These are phyloP conservation scores for Dinochytrium kinnereticum DNA, from an alignment of 371 early-diverging fungal species.

Conservation along the genomic window DNA sequence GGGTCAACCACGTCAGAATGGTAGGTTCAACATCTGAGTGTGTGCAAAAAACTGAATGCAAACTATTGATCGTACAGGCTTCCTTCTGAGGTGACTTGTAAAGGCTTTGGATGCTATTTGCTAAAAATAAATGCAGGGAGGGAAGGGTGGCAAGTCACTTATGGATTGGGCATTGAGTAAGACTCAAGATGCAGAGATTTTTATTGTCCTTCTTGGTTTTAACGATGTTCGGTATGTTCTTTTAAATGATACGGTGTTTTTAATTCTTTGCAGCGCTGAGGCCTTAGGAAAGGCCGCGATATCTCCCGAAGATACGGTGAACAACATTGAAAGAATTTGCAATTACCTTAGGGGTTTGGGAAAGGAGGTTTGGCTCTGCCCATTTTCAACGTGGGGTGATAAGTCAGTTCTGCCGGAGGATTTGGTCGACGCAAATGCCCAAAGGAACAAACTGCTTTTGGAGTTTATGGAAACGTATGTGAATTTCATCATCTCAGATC, in stretches of 20 bases:
- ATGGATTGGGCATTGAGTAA: conserved; percentile 3
- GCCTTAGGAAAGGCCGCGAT: conserved; percentile 16
- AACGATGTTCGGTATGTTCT: conserved; percentile 37
- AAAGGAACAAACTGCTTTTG: conserved; percentile 38
- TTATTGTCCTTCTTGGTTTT: conserved; percentile 48
- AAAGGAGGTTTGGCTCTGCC: conserved; percentile 47
- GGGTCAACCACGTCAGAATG: conserved; percentile 44
- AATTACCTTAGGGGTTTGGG: conserved; percentile 39
- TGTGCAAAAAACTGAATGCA: too few relatives aligned
- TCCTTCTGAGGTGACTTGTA: background rate
- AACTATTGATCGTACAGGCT: background rate
- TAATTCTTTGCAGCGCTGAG: background rate
- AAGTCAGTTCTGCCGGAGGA: conserved; percentile 18
- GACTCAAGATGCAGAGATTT: conserved; percentile 36
- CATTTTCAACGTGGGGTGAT: conserved; percentile 38
- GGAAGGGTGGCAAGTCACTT: background rate
- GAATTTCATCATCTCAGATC: background rate
- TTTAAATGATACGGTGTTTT: background rate
- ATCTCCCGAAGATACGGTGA: conserved; percentile 44
- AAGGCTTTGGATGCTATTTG: too few relatives aligned
- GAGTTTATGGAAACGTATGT: conserved; percentile 31
- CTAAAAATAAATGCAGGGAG: too few relatives aligned
- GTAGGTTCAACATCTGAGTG: too few relatives aligned
- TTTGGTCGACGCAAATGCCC: conserved; percentile 35
- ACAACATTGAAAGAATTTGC: conserved; percentile 43